Evolutionary conservation across 2,329 filamentous ascomycete genomes (phyloP), one percentile per base, ranked within the genome.

Genomic region (Paraconiothyrium brasiliense): DNA sequence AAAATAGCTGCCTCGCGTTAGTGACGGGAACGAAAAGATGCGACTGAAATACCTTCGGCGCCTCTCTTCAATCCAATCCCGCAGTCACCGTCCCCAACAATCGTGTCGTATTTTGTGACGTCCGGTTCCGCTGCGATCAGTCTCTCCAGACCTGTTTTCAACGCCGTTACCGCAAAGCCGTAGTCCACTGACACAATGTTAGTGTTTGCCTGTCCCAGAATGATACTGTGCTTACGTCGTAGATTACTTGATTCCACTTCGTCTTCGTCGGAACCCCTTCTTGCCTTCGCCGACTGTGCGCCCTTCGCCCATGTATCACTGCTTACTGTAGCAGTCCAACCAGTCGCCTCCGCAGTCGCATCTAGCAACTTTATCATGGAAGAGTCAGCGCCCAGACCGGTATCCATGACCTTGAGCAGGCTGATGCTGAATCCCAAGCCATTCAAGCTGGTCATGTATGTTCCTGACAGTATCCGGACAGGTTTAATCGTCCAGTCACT

Each of bases 1-100:
- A 83, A 74, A 50, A 84, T 79, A 24, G 77, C 78, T 79, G 43
- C 32, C 27, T 30, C 13, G 6, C 58, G 47, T 16, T n/a, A 24
- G 51, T 66, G 66, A 78, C 66, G 76, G 60, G 62, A 67, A 35
- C 56, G 62, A 51, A 55, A 10, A 58, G 5, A 30, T 30, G 27
- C 27, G 27, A 30, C 6, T 84, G 52, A 64, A 73, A 55, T 60
- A 78, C 77, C 87, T 84, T 97, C 90, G n/a, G 93, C 93, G 52
- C 93, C 93, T 64, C 93, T 89, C 82, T 92, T 93, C 63, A 97
- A 83, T 5, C 92, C 92, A 60, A 93, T 92, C 10, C 93, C 93
- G 72, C 93, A 97, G 79, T 97, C 93, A 50, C 93, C 93, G 74
- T 97, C 93, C 46, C 93, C 93, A 27, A 97, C 92, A 13, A 95